Percentiles rank a stretch among this genome's conserved stretches.
These are phyloP conservation scores for Spathaspora jeffriesii DNA, from an alignment of 1,139 yeast genomes.

Conservation along the genomic window DNA sequence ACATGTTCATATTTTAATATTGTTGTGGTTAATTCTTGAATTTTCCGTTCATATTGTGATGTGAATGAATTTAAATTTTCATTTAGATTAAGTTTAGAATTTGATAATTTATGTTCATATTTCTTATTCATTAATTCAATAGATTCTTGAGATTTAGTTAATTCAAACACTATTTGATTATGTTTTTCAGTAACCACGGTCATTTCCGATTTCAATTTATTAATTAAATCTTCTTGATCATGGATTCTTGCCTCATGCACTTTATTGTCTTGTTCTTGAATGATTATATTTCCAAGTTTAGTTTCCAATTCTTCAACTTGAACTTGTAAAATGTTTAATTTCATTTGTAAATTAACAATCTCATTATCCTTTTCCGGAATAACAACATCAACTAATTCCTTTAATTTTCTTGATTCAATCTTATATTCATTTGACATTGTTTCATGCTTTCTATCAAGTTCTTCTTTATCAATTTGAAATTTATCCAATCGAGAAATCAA, in stretches of 20 bases:
- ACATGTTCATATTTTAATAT: conserved; percentile 34
- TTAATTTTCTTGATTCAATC: conserved; percentile 20
- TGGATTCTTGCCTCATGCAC: conserved; percentile 7
- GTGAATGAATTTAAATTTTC: conserved; percentile 22
- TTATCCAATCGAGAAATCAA: conserved; percentile 14
- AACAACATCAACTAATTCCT: conserved; percentile 14
- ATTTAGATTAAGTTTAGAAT: conserved; percentile 27
- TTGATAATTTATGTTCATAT: conserved; percentile 24
- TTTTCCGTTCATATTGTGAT: conserved; percentile 27
- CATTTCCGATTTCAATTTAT: conserved; percentile 21
- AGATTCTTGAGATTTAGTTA: conserved; percentile 16
- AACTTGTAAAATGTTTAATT: conserved; percentile 14
- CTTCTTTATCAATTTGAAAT: conserved; percentile 18
- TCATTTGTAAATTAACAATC: conserved; percentile 19
- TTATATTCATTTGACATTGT: conserved; percentile 20
- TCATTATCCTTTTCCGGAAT: conserved; percentile 26
- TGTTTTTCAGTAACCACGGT: conserved; percentile 19
- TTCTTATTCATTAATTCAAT: conserved; percentile 18
- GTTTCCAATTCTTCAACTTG: conserved; percentile 3
- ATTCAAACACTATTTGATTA: conserved; percentile 16
- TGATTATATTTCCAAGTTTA: background rate
- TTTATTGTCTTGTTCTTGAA: background rate
- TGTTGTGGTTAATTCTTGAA: conserved; percentile 31
- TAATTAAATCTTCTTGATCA: conserved; percentile 22
- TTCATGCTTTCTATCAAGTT: conserved; percentile 6